These are phyloP conservation scores for Orbilia ellipsospora DNA, from an alignment of 2,329 filamentous ascomycete species.

Conservation along the genomic window DNA sequence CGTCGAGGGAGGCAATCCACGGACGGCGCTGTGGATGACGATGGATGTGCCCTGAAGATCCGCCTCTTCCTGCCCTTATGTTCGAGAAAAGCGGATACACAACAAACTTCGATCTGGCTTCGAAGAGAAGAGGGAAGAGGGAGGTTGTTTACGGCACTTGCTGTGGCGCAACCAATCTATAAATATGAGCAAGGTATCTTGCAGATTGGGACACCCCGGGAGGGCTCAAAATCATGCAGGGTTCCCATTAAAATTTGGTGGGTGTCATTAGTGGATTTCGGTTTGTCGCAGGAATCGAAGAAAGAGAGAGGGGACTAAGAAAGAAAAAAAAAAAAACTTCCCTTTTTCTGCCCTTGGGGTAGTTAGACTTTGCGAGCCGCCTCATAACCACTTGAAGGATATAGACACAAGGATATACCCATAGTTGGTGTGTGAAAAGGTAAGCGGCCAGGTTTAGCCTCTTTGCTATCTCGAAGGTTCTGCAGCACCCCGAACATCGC, in stretches of 20 bases:
- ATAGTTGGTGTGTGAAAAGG: slow-evolving; percentile 18
- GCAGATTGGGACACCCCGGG: slow-evolving; percentile 47
- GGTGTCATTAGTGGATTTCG: slow-evolving; percentile 50
- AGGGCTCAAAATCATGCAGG: slow-evolving; percentile 53
- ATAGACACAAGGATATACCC: background rate
- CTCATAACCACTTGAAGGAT: slow-evolving; percentile 9
- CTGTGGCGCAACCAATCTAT: slow-evolving; percentile 56
- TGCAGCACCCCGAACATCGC: slow-evolving; percentile 20
- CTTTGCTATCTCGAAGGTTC: slow-evolving; percentile 3
- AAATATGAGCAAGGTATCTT: slow-evolving; percentile 55
- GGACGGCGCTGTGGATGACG: slow-evolving; percentile 26
- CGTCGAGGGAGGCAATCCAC: slow-evolving; percentile 53
- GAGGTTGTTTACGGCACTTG: slow-evolving; percentile 52
- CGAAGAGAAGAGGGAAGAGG: slow-evolving; percentile 37
- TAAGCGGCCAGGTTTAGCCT: slow-evolving; percentile 3
- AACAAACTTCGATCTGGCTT: slow-evolving; percentile 47
- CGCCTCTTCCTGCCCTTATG: slow-evolving; percentile 35
- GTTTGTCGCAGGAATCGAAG: slow-evolving; percentile 55
- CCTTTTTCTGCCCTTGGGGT: slow-evolving; percentile 8
- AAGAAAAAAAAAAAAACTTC: slow-evolving; percentile 17
- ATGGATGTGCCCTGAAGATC: slow-evolving; percentile 48
- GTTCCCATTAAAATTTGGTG: slow-evolving; percentile 54
- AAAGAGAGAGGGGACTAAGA: slow-evolving; percentile 28
- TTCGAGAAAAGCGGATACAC: slow-evolving; percentile 38
- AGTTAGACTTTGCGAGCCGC: slow-evolving; percentile 46